Base-by-base conservation (phyloP, 345 rosid species). In the Euphorbia pulcherrima region DNA sequence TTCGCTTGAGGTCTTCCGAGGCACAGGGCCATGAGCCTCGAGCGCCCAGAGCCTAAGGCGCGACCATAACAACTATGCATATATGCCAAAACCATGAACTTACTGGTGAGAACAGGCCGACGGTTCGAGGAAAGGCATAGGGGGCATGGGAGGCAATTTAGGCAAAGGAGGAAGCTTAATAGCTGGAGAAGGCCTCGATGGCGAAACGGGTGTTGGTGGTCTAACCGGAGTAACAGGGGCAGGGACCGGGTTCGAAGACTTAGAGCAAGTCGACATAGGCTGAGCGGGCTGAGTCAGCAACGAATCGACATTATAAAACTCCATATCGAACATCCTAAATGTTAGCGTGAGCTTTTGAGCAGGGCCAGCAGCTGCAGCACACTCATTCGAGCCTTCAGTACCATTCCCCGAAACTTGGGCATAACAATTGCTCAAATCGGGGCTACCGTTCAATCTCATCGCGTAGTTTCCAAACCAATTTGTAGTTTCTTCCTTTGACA, bases 101-200 rank as follows among this genome's bases (percentile, higher is more conserved):
- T 83, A 87, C 97, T 82, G 82, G 71, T 89, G 82, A 11, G 95
- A 68, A 70, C 97, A 94, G 37, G 95, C 95, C 8, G 97, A 89
- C 67, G 90, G 81, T 69, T 85, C 89, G 20, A 77, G 37, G 80
- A 84, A 86, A 14, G 88, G 88, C 65, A 73, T 2, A 4, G 86
- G 88, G 6, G 89, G 82, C 83, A 84, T 40, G 5, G 82, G 84
- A 30, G 85, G 85, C 68, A 79, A 18, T 28, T 79, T 79, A 8
- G 88, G 88, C 54, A 79, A 17, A 5, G 90, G 83, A 24, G 95
- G 96, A 53, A 82, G 78, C 72, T 76, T 75, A 77, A 73, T 77
- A 54, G 72, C 61, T 10, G 94, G 90, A 77, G 83, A 76, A 71
- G 85, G 58, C 24, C 30, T 14, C 0, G 41, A 72, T 3, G 69